Evolutionary conservation across 2,329 filamentous ascomycete genomes (phyloP), one percentile per base, ranked within the genome.

Genomic region (Zymoseptoria crescenta): DNA sequence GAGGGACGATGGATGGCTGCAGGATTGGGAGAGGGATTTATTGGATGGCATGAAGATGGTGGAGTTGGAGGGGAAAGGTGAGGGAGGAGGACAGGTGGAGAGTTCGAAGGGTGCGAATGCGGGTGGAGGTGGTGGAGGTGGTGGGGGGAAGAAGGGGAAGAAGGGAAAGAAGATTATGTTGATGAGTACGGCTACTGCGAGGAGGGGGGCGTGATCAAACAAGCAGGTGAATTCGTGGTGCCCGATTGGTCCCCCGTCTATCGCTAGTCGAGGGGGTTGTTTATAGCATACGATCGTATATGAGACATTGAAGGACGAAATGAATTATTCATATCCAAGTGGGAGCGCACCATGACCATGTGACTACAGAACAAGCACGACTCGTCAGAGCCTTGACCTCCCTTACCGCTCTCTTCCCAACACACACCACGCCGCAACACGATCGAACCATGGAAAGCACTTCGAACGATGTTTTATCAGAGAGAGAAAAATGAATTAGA

Each of bases 1-100:
- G 35, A 1, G 35, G 13, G 84, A 91, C 62, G 92, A 96, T 71
- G 93, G 92, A 0, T 96, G 92, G 92, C 77, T 93, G 16, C 86
- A 89, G 67, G 90, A 87, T 1, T 89, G 87, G 87, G 89, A 96
- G 68, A 86, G 87, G 59, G 84, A 96, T 58, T 72, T 96, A 16
- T 78, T 85, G 13, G 81, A 83, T 1, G 86, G 89, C 57, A 87
- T 91, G 55, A 59, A 59, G 8, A 61, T 58, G 51, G 60, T 65
- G 63, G 59, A 63, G 19, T 61, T 60, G 4, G 48, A 63, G 6
- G 57, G 57, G n/a, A 56, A 63, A 4, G 56, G 60, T 20, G 48
- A 54, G n/a, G 57, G n/a, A n/a, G n/a, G n/a, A n/a, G n/a, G n/a
- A n/a, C n/a, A n/a, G n/a, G n/a, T n/a, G n/a, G n/a, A 82, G 56